phyloP scores from a whole-genome alignment of 192 early-diverging fungal genomes.

The Coemansia sp. region DNA sequence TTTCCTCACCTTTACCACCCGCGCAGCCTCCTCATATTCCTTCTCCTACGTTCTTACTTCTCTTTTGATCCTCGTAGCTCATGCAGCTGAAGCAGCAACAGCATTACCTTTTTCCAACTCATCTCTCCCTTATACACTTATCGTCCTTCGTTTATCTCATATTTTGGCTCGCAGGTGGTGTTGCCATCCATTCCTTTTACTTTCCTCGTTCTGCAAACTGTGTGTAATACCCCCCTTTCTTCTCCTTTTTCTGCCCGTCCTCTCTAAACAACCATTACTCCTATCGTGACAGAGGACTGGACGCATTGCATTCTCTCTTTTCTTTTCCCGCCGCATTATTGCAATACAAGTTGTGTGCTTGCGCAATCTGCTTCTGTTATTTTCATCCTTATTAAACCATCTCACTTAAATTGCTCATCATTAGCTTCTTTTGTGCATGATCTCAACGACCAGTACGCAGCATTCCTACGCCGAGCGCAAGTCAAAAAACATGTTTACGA shows the following conservation, averaged over 20 bases:
- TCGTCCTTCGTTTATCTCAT: slow-evolving; percentile 1
- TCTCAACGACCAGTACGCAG: slow-evolving; percentile 37
- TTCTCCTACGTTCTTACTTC: slow-evolving; percentile 4
- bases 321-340: not conserved
- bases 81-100: slow-evolving; percentile 12
- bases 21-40: slow-evolving; percentile 3
- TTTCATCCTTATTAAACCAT: not conserved
- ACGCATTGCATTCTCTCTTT: not conserved
- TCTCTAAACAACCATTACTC: not conserved
- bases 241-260: not conserved
- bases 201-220: not conserved
- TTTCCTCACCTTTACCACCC: not conserved
- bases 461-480: slow-evolving; percentile 51
- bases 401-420: not conserved
- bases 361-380: not conserved
- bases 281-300: not conserved
- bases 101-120: slow-evolving; percentile 2
- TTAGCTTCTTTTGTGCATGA: slow-evolving; percentile 23
- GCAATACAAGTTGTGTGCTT: not conserved
- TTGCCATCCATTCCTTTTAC: not conserved
- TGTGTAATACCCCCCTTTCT: not conserved
- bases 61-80: not conserved
- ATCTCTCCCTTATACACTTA: not conserved
- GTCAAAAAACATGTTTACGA: slow-evolving; percentile 48
- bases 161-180: slow-evolving; percentile 5